Evolutionary conservation across 805 yeast genomes (phyloP), one percentile per base, ranked within the genome.

Genomic region (Lachancea kluyveri): DNA sequence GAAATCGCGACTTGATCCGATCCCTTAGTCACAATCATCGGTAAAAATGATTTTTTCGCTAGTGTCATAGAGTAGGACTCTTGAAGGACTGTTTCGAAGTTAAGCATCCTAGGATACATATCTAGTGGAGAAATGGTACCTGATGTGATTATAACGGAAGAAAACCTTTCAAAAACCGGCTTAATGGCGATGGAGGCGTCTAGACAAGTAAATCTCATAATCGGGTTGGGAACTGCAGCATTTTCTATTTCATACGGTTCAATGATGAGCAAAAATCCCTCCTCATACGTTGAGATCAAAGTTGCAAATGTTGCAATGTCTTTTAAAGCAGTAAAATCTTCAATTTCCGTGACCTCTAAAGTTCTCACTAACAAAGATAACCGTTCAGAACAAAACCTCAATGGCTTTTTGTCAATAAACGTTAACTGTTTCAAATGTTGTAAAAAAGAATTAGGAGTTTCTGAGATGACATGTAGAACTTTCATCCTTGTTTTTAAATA

Each of bases 81-180:
- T 58, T 88, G 96, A 21, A 92, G 70, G 3, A 88, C 95, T 0
- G 97, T 88, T 31, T 84, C 87, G 59, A 92, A 90, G 52, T 87
- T 83, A 40, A 90, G 65, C 97, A 90, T 90, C 47, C 85, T 79
- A 5, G 98, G 99, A 55, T 92, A 92, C 99, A 92, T 92, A 51
- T 92, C 97, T 55, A 92, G 72, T 1, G 99, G 99, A 0, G 97
- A 90, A 28, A 92, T 92, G 10, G 99, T 92, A 44, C 99, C 99
- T 1, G 96, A 85, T 0, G 99, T 92, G 39, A 92, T 92, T 40
- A 92, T 80, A 8, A 92, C 95, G 0, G 96, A 81, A 6, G 85
- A 78, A 50, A 90, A 92, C 37, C 88, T 70, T 31, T 92, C 98
- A 64, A 92, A 90, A 0, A 92, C 87, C 0, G 99, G 98, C 52